phyloP scores from a whole-genome alignment of 2,329 filamentous ascomycete genomes.

The Mycocentrospora acerina region DNA sequence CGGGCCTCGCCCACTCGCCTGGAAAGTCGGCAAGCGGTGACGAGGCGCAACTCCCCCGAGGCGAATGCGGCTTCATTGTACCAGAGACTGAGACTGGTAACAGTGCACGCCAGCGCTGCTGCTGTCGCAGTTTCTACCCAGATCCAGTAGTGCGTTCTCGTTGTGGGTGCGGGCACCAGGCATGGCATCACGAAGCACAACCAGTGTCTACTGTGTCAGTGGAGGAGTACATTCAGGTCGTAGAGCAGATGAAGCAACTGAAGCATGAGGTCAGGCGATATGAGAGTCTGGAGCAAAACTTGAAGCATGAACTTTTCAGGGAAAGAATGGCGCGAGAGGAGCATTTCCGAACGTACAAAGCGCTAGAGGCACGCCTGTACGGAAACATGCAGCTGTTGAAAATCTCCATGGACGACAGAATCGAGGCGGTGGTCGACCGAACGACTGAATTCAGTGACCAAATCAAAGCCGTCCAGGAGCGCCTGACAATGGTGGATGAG shows the following conservation, averaged over 20 bases:
- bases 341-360: conserved; percentile 34
- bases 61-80: conserved; percentile 42
- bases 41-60: conserved; percentile 39
- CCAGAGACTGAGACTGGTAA: conserved; percentile 25
- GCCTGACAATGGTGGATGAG: conserved; percentile 42
- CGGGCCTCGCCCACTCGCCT: conserved; percentile 31
- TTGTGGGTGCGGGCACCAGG: conserved; percentile 51
- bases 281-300: conserved; percentile 37
- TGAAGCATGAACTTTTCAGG: conserved; percentile 41
- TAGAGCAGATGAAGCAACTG: conserved; percentile 41
- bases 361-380: conserved; percentile 39
- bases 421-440: conserved; percentile 44
- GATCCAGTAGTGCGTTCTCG: conserved; percentile 40
- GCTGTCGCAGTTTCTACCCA: conserved; percentile 49
- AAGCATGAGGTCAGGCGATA: conserved; percentile 36
- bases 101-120: conserved; percentile 41
- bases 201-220: conserved; percentile 36
- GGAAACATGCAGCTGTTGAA: conserved; percentile 43
- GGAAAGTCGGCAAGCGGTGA: conserved; percentile 27
- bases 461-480: conserved; percentile 40
- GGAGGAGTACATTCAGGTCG: conserved; percentile 38
- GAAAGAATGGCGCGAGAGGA: conserved; percentile 38
- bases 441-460: conserved; percentile 41
- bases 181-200: conserved; percentile 48
- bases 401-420: conserved; percentile 43